Percentiles rank a stretch among this genome's conserved stretches.
phyloP scores from a whole-genome alignment of 2,329 filamentous ascomycete genomes.

The Lasiodiplodia citricola region DNA sequence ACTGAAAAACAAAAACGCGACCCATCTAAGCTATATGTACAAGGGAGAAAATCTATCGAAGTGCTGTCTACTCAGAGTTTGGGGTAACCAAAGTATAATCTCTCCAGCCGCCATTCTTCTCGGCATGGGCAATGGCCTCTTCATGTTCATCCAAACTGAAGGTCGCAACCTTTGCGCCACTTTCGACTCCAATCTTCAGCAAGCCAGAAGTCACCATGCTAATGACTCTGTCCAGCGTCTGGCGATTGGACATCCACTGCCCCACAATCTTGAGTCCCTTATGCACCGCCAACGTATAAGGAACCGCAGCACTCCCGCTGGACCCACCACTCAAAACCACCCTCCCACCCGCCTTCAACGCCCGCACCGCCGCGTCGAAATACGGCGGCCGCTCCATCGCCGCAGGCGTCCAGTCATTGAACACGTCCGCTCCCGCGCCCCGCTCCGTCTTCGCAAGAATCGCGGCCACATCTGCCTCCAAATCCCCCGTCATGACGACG shows the following conservation, averaged over 20 bases:
- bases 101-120: neutral
- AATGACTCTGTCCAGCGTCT: no score
- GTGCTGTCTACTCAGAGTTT: neutral
- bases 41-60: no score
- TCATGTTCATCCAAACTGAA: neutral
- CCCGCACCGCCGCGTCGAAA: no score
- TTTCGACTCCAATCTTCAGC: neutral
- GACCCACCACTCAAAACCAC: neutral
- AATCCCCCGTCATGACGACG: no score
- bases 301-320: neutral
- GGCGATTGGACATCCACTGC: neutral
- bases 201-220: neutral
- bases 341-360: no score
- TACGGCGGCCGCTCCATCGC: no score
- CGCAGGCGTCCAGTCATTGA: neutral
- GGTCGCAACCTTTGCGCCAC: neutral
- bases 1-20: no score
- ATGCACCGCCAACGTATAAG: neutral
- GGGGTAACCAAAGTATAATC: neutral
- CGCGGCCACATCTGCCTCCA: no score
- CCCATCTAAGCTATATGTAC: no score
- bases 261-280: neutral
- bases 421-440: neutral
- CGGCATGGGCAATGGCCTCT: neutral
- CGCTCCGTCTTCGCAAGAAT: no score